Conservation (phyloP, 1,284 basidiomycete species). For the Cryptococcus amylolentus region DNA sequence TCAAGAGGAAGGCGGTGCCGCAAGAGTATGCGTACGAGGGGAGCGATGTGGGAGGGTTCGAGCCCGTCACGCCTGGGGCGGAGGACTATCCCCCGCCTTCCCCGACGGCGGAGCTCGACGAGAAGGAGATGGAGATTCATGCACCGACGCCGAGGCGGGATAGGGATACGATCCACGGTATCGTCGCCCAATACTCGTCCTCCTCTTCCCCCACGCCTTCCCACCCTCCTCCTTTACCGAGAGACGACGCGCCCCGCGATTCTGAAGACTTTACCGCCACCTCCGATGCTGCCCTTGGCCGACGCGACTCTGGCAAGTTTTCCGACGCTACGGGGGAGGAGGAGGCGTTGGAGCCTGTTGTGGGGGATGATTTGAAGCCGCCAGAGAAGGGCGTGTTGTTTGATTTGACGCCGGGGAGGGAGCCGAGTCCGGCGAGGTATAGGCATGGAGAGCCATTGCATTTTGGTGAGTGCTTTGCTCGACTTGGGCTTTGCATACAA, state of each 20-base stretch:
- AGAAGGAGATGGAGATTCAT: slow-evolving; percentile 1
- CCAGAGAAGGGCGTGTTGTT: slow-evolving; percentile 7
- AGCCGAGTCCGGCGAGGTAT: slow-evolving; percentile 67
- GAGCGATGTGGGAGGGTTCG: neutral
- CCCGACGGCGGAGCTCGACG: neutral
- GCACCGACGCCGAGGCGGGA: slow-evolving; percentile 5
- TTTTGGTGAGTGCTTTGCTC: slow-evolving; percentile 39
- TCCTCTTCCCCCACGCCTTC: neutral
- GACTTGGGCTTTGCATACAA: neutral
- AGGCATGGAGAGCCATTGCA: slow-evolving; percentile 81
- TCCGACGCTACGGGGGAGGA: neutral
- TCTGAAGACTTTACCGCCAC: no score
- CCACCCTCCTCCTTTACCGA: neutral
- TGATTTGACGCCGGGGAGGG: slow-evolving; percentile 55
- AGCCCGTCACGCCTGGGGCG: slow-evolving; percentile 3
- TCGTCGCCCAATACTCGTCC: slow-evolving; percentile 29
- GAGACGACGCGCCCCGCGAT: no score
- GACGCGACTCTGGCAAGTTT: neutral
- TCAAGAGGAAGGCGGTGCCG: slow-evolving; percentile 4
- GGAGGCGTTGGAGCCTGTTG: slow-evolving; percentile 3
- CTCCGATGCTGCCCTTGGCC: no score
- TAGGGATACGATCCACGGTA: slow-evolving; percentile 31
- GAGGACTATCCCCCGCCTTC: neutral
- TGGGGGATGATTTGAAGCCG: slow-evolving; percentile 7
- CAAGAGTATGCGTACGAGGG: neutral